A percentile compares a stretch with the other conserved stretches of the same genome.
Conservation (phyloP, 2,329 filamentous ascomycete genomes). For the Epichloe brachyelytri region DNA sequence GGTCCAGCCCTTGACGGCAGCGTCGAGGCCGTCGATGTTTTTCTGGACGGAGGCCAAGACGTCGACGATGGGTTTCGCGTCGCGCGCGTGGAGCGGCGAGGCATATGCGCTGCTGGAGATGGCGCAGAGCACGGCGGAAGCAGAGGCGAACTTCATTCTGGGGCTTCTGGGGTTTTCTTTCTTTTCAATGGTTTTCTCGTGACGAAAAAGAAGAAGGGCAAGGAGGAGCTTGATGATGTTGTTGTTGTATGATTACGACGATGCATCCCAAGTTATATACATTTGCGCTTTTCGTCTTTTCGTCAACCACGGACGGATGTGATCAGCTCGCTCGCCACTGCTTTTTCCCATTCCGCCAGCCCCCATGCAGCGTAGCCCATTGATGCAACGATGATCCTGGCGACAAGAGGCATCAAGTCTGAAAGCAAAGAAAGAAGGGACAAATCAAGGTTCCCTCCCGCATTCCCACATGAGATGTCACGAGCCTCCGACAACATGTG, state of each 20-base stretch:
- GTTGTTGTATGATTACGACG: no score
- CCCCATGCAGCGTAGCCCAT: background rate
- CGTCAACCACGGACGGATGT: background rate
- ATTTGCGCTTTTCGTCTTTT: no score
- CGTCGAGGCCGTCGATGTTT: background rate
- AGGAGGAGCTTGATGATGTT: no score
- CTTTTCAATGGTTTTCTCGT: no score
- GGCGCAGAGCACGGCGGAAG: background rate
- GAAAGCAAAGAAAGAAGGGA: no score
- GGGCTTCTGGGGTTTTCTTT: no score
- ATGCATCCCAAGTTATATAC: background rate
- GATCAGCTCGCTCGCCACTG: no score
- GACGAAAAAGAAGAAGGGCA: no score
- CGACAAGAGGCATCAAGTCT: no score
- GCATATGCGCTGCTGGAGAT: background rate
- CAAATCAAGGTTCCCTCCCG: background rate
- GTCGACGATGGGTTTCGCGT: background rate
- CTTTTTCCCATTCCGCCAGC: no score
- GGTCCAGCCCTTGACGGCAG: background rate
- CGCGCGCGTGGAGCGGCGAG: background rate
- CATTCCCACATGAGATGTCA: background rate
- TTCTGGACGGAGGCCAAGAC: background rate
- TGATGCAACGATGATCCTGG: background rate
- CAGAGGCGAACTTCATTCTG: background rate
- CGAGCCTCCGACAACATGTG: background rate